These are phyloP conservation scores for Fomitopsis schrenkii DNA, from an alignment of 1,284 basidiomycete genomes.

Conservation along the genomic window DNA sequence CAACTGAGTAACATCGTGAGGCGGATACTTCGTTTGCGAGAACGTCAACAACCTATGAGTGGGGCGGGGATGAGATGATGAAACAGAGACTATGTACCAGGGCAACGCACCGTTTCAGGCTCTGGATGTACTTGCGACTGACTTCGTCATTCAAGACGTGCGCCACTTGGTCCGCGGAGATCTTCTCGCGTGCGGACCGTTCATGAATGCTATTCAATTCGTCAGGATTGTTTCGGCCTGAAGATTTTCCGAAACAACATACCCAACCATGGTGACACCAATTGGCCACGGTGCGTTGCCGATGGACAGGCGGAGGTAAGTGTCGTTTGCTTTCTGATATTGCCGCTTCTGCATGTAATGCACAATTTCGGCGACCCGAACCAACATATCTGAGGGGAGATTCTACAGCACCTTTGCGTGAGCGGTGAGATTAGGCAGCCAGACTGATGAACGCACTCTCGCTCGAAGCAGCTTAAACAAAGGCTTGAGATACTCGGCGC, in stretches of 20 bases:
- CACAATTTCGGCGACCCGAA: slow-evolving; percentile 91
- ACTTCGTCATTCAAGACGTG: slow-evolving; percentile 99
- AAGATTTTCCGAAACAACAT: slow-evolving; percentile 25
- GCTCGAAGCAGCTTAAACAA: slow-evolving; percentile 88
- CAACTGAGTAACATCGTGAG: slow-evolving; percentile 84
- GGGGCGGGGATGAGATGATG: background rate
- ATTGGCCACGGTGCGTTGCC: slow-evolving; percentile 99
- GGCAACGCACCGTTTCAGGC: slow-evolving; percentile 77
- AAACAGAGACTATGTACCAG: background rate
- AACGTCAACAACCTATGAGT: slow-evolving; percentile 79
- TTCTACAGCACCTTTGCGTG: slow-evolving; percentile 33
- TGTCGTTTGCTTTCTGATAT: slow-evolving; percentile 95
- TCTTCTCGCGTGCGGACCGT: slow-evolving; percentile 95
- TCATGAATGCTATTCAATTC: slow-evolving; percentile 82
- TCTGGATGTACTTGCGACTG: slow-evolving; percentile 98
- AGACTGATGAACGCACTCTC: slow-evolving; percentile 51
- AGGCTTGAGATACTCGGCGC: slow-evolving; percentile 95
- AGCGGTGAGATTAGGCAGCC: background rate
- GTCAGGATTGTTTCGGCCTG: background rate
- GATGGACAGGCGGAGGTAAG: slow-evolving; percentile 94
- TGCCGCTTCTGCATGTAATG: slow-evolving; percentile 94
- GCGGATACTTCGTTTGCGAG: slow-evolving; percentile 92
- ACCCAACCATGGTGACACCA: slow-evolving; percentile 99
- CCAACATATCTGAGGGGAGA: slow-evolving; percentile 85
- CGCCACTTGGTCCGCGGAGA: slow-evolving; percentile 93